Evolutionary conservation across 108 stramenopile genomes (phyloP), one percentile per base, ranked within the genome.

Genomic region (Pinguiococcus pyrenoidosus): DNA sequence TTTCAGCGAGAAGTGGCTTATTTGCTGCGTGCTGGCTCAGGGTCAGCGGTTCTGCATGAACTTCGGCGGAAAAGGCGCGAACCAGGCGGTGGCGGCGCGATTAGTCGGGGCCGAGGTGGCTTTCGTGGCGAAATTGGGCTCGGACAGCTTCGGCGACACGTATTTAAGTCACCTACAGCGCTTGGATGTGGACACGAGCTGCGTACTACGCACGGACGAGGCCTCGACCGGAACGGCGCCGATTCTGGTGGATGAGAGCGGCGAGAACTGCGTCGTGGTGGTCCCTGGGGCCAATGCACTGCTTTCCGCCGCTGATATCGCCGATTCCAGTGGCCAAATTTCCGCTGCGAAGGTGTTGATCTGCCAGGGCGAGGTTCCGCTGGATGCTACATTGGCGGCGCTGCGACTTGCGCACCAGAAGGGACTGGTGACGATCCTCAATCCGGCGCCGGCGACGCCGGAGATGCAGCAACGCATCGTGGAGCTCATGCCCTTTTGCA

Each of bases 371-470:
- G 58, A 59, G 47, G 40, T 59, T 17, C 47, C 29, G 1, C 33
- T 24, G 7, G 49, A 50, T 23, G 34, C 49, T 3, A 59, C 48
- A 3, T 32, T 49, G 9, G 58, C 28, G 42, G 58, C 58, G 14
- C 32, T 59, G 41, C 32, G 41, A 39, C 58, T 37, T 16, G 58
- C 45, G 8, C 23, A 27, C 4, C 37, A 39, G 24, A 27, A 39
- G 3, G 58, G 41, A 14, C 27, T 50, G 22, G 28, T 30, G 25
- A 59, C 47, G 10, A 49, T 59, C n/a, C 46, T 59, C 41, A 59
- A 59, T 49, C 58, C 58, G n/a, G 58, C 58, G 3, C 58, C 58
- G 34, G 58, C 58, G 5, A 39, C 49, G 23, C 33, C 32, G 5
- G 49, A 27, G 5, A 28, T 55, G 30, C 30, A 4, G 30, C 18